A percentile compares a stretch with the other conserved stretches of the same genome.
phyloP scores from a whole-genome alignment of 202 grass and related monocot species.

The Elaeis oleifera region DNA sequence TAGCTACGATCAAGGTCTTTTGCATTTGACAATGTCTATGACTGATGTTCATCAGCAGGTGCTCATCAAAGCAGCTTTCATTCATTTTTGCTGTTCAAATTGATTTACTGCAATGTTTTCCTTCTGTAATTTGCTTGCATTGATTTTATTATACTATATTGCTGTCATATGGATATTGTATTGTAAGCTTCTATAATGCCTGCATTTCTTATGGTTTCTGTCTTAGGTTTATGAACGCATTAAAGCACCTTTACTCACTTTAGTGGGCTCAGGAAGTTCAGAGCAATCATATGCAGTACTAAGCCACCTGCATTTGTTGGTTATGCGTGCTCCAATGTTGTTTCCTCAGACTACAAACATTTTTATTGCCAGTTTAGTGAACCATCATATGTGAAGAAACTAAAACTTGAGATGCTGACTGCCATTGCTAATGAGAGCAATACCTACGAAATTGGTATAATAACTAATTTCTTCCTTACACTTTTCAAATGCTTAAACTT shows the following conservation, averaged over 20 bases:
- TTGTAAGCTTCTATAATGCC: no score
- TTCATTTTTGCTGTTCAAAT: no score
- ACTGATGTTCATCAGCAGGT: slow-evolving; percentile 99
- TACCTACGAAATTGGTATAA: slow-evolving; percentile 92
- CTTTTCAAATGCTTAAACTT: slow-evolving; percentile 15
- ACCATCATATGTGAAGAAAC: slow-evolving; percentile 95
- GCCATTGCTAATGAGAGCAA: slow-evolving; percentile 99
- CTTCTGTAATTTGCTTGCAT: no score
- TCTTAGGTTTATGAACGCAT: slow-evolving; percentile 92
- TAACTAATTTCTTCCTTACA: slow-evolving; percentile 1
- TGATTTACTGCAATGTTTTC: no score
- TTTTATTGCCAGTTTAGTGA: slow-evolving; percentile 99
- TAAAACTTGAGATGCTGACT: slow-evolving; percentile 99
- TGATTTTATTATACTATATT: no score
- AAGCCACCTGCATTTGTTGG: slow-evolving; percentile 93
- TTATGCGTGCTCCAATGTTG: slow-evolving; percentile 94
- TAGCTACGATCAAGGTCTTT: slow-evolving; percentile 98
- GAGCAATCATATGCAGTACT: slow-evolving; percentile 98
- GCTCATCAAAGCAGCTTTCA: background rate
- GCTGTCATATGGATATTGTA: no score
- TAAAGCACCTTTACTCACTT: slow-evolving; percentile 95
- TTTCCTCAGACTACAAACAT: slow-evolving; percentile 99
- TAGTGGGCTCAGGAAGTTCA: slow-evolving; percentile 93
- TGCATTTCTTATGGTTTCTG: slow-evolving; percentile 5
- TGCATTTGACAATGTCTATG: slow-evolving; percentile 99